These are phyloP conservation scores for Tolypocladium ovalisporum DNA, from an alignment of 2,329 filamentous ascomycete genomes.

Conservation along the genomic window DNA sequence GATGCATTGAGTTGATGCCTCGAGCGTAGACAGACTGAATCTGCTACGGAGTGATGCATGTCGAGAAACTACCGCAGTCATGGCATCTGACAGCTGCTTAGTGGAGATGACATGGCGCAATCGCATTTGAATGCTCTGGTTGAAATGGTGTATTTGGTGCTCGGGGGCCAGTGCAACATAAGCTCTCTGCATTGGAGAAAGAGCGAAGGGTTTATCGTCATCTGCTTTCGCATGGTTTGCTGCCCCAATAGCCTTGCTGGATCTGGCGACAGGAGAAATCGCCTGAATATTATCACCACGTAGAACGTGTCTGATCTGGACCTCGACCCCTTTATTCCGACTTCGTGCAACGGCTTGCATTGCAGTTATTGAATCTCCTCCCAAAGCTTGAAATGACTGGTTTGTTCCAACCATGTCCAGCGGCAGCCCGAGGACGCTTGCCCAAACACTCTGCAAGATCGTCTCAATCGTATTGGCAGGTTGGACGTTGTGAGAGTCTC, in stretches of 20 bases:
- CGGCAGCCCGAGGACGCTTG: background rate
- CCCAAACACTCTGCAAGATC: background rate
- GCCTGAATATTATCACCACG: background rate
- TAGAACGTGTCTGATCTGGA: background rate
- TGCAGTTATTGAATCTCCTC: background rate
- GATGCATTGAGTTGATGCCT: background rate
- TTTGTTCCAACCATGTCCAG: background rate
- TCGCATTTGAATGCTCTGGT: background rate
- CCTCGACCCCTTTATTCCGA: background rate
- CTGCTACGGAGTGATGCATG: background rate
- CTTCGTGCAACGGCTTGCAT: background rate
- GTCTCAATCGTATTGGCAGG: background rate
- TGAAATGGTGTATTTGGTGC: background rate
- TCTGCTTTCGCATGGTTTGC: background rate
- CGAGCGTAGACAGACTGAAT: background rate
- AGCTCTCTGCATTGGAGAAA: background rate
- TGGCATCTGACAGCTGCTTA: background rate
- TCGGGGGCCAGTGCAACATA: background rate
- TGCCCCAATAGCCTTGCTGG: background rate
- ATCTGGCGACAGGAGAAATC: background rate
- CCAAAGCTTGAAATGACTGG: background rate
- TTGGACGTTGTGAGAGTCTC: background rate
- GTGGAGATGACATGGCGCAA: background rate
- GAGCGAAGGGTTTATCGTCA: background rate
- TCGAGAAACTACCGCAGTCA: background rate